Conservation (phyloP, 2,329 filamentous ascomycete species). For the Arachnopeziza araneosa region DNA sequence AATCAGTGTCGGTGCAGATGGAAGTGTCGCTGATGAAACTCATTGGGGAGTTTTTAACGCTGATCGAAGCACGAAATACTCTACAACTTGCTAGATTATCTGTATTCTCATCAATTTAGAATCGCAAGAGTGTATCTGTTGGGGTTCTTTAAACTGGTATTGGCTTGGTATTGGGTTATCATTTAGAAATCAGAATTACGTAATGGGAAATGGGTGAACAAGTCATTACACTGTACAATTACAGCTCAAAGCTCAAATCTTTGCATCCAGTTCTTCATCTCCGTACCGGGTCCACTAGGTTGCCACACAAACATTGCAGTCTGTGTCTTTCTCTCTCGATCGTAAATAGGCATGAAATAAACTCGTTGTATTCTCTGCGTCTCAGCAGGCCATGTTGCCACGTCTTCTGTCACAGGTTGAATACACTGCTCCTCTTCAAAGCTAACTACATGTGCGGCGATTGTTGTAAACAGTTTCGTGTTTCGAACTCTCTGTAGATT, state of each 20-base stretch:
- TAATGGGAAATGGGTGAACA: not conserved
- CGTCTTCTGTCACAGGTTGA: not conserved
- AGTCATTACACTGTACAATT: not conserved
- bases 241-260: not conserved
- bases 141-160: not conserved
- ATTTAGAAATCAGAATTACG: not conserved
- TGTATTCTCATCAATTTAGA: not conserved
- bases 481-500: not conserved
- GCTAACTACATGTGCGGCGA: not conserved
- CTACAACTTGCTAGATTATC: not conserved
- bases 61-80: slow-evolving; percentile 51
- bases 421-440: not conserved
- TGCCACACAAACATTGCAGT: not conserved
- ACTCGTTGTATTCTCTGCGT: not conserved
- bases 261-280: not conserved
- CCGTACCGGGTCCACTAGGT: not conserved
- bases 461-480: not conserved
- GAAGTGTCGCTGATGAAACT: slow-evolving; percentile 55
- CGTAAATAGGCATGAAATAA: not conserved
- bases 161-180: not conserved
- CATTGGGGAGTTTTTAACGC: slow-evolving; percentile 64
- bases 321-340: not conserved
- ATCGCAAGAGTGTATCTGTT: not conserved
- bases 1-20: slow-evolving; percentile 55
- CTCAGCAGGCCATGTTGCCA: not conserved